These are phyloP conservation scores for Candida broadrunensis DNA, from an alignment of 805 yeast species.

Conservation along the genomic window DNA sequence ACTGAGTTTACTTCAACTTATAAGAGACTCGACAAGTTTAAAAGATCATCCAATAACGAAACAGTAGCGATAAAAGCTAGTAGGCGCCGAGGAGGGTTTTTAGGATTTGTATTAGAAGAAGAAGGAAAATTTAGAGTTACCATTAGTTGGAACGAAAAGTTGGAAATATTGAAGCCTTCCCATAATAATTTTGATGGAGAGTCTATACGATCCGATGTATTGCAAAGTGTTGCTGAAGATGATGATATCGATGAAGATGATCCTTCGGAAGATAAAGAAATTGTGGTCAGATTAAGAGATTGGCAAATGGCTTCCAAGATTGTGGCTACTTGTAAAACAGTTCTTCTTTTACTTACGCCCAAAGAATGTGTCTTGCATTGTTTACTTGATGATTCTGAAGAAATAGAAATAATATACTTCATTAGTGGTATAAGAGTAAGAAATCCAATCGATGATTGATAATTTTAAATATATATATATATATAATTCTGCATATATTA, in stretches of 20 bases:
- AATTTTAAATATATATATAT: too few relatives aligned
- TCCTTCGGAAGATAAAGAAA: slow-evolving; percentile 33
- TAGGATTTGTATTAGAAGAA: slow-evolving; percentile 53
- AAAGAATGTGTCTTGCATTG: slow-evolving; percentile 65
- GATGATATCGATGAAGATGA: slow-evolving; percentile 7
- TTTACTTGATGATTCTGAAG: slow-evolving; percentile 59
- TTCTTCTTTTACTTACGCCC: slow-evolving; percentile 56
- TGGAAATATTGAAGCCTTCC: slow-evolving; percentile 41
- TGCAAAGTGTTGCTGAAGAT: slow-evolving; percentile 10
- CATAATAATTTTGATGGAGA: slow-evolving; percentile 16
- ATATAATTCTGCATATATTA: too few relatives aligned
- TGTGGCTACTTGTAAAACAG: slow-evolving; percentile 58
- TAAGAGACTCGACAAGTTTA: slow-evolving; percentile 65
- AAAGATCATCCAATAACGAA: slow-evolving; percentile 39
- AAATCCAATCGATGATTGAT: not conserved
- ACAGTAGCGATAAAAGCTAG: slow-evolving; percentile 49
- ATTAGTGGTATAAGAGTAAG: slow-evolving; percentile 35
- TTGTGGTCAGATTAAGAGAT: slow-evolving; percentile 55
- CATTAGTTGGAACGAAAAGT: slow-evolving; percentile 55
- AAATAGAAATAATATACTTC: slow-evolving; percentile 64
- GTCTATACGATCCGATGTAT: slow-evolving; percentile 15
- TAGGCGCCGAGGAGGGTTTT: slow-evolving; percentile 40
- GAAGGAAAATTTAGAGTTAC: slow-evolving; percentile 52
- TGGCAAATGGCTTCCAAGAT: slow-evolving; percentile 67
- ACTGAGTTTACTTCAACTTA: slow-evolving; percentile 50